Base-by-base conservation (phyloP, 805 yeast genomes). In the Wickerhamomyces chambardii region DNA sequence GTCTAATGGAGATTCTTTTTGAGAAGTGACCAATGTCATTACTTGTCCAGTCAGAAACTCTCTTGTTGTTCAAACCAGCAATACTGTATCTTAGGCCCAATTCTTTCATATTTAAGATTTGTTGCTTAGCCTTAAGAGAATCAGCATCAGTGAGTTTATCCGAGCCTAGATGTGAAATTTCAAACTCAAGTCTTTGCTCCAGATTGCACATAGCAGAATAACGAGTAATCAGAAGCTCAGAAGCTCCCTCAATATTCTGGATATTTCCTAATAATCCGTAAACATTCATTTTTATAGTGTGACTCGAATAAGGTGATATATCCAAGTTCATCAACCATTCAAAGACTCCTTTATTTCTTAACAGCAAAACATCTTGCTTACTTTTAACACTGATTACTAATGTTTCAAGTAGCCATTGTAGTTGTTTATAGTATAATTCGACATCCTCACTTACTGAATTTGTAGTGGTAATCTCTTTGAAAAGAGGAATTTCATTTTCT, bases 321-420 rank as follows among this genome's bases (percentile, higher is more conserved):
- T 60, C 42, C 36, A 81, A 56, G 39, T 76, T 75, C 48, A 81
- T 45, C 2, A 73, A 42, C 78, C 86, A 76, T 43, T 86, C 96
- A 36, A 85, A 55, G 3, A 81, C 66, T 6, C 77, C 78, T 36
- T 62, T 67, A 33, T 59, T 62, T 39, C 68, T 64, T 36, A 84
- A 53, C 2, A 75, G 50, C 18, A 64, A 58, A 34, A 84, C 63
- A 49, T 86, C 95, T 7, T 50, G 45, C 9, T 54, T 52, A 12
- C 63, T 60, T 11, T 63, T 67, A 2, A 71, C 52, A n/a, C 83
- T 78, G 12, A 50, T 40, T 5, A 58, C 55, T 27, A 85, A 48
- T 12, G 59, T 59, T 6, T 62, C 64, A 30, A 85, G 48, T 6
- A 84, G 58, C 95, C 96, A 87, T 1, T 66, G 51, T 3, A 82